Evolutionary conservation across 805 yeast genomes (phyloP), one percentile per base, ranked within the genome.

Genomic region (Saccharomycopsis amapae): DNA sequence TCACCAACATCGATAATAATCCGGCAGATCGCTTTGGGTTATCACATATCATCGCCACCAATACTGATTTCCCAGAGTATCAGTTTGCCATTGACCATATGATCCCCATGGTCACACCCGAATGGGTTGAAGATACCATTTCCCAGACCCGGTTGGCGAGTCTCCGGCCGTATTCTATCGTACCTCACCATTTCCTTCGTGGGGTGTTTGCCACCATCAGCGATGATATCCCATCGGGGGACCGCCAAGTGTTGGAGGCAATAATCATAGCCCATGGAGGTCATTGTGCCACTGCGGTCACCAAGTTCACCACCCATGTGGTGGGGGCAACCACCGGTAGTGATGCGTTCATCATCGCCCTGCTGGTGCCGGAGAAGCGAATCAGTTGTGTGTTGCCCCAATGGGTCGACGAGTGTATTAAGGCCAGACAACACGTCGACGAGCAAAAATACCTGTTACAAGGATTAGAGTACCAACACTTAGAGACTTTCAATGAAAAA

Each of bases 331-430:
- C 75, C 51, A 58, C 64, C 30, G 61, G 74, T 2, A 75, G 77
- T 45, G 84, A 78, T 44, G 78, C 78, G 48, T 74, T 80, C 39
- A 68, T 77, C 32, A 67, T 75, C 22, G 86, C 85, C 2, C 63
- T 72, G 39, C 56, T 64, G 25, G 61, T 62, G 20, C 64, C 64
- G 1, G 59, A 59, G 3, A 60, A 67, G 31, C 60, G 67, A 30
- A 79, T 83, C 30, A 69, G 73, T 40, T 71, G 80, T 13, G 93
- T 89, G 2, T 66, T 73, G 2, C 94, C 96, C 0, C 75, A 78
- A 18, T 90, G 96, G 96, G 62, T 89, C 12, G 79, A 80, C 42
- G 83, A 76, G 48, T 81, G 89, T 57, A 66, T 85, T 50, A 75
- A 72, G 44, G 58, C 69, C 32, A 68, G 78, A 23, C 59, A 67